Evolutionary conservation across 1,139 yeast species (phyloP).

Genomic region (Candida tetrigidarum): DNA sequence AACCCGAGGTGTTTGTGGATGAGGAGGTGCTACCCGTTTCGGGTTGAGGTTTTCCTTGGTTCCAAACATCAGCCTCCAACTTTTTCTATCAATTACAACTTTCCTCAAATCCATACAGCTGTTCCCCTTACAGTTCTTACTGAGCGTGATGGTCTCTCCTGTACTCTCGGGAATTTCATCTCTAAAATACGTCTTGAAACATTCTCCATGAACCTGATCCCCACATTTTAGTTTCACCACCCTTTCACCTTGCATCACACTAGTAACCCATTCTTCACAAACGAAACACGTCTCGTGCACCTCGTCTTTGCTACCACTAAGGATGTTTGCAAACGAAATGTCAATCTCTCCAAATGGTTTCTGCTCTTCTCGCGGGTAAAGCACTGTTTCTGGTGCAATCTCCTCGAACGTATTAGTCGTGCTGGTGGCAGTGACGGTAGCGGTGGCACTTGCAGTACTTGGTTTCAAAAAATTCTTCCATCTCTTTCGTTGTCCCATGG

Average conservation of each 20-base stretch:
- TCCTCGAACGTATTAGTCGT: too few species aligned
- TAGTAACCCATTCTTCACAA: slow-evolving; percentile 39
- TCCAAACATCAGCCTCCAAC: slow-evolving; percentile 10
- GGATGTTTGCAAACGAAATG: slow-evolving; percentile 16
- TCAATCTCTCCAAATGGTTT: too few species aligned
- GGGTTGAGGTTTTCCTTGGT: slow-evolving; percentile 9
- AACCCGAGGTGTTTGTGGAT: slow-evolving; percentile 8
- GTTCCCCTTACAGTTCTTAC: slow-evolving; percentile 11
- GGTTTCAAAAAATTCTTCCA: too few species aligned
- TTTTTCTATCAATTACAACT: slow-evolving; percentile 12
- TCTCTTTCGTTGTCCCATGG: too few species aligned
- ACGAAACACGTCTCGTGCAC: slow-evolving; percentile 30
- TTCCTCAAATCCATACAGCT: slow-evolving; percentile 10
- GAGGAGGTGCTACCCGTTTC: slow-evolving; percentile 14
- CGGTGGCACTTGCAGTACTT: too few species aligned
- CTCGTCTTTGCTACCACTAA: slow-evolving; percentile 6
- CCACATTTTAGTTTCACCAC: slow-evolving; percentile 41
- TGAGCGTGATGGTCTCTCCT: slow-evolving; percentile 5
- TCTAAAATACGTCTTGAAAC: slow-evolving; percentile 24
- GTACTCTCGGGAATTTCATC: slow-evolving; percentile 11
- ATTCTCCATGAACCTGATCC: slow-evolving; percentile 43
- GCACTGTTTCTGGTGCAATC: too few species aligned
- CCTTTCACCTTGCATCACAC: slow-evolving; percentile 37
- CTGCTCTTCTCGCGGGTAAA: too few species aligned
- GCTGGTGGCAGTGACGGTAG: too few species aligned